Evolutionary conservation across 2,329 filamentous ascomycete species (phyloP).

Genomic region (Lachnellula suecica): DNA sequence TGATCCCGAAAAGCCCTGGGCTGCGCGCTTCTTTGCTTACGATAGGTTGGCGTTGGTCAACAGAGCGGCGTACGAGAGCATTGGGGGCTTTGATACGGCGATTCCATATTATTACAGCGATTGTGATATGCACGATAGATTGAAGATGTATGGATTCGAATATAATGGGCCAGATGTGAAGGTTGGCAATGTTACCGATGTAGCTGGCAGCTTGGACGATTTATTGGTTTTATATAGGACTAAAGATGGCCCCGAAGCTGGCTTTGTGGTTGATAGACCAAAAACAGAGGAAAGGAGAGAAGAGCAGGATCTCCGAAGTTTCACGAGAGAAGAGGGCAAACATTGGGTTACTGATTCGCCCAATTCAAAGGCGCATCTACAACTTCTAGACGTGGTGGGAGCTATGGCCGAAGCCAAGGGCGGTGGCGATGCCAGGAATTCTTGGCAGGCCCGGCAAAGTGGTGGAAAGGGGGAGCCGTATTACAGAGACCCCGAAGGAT

Average conservation of each 20-base stretch:
- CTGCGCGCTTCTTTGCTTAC: conserved; percentile 55
- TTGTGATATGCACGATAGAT: conserved; percentile 52
- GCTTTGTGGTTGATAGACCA: background rate
- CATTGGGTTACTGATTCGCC: conserved; percentile 28
- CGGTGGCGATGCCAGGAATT: conserved; percentile 41
- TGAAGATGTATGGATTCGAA: conserved; percentile 44
- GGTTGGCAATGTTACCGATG: conserved; percentile 45
- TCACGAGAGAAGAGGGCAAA: background rate
- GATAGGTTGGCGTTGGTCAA: conserved; percentile 59
- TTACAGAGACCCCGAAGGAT: conserved; percentile 47
- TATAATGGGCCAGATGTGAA: conserved; percentile 37
- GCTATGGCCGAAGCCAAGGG: conserved; percentile 33
- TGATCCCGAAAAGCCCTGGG: conserved; percentile 41
- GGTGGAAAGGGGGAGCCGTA: conserved; percentile 54
- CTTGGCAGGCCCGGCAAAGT: conserved; percentile 51
- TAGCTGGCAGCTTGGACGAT: conserved; percentile 45
- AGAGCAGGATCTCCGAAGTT: background rate
- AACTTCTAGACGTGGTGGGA: conserved; percentile 30
- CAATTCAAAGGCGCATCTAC: conserved; percentile 25
- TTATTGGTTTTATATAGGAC: conserved; percentile 46
- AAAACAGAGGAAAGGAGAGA: background rate
- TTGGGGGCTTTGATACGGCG: conserved; percentile 33
- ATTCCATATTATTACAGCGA: conserved; percentile 60
- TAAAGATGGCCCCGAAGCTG: conserved; percentile 21
- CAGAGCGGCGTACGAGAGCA: conserved; percentile 44